Evolutionary conservation across 179 eudicot genomes (phyloP).

Genomic region (Kewa caespitosa): DNA sequence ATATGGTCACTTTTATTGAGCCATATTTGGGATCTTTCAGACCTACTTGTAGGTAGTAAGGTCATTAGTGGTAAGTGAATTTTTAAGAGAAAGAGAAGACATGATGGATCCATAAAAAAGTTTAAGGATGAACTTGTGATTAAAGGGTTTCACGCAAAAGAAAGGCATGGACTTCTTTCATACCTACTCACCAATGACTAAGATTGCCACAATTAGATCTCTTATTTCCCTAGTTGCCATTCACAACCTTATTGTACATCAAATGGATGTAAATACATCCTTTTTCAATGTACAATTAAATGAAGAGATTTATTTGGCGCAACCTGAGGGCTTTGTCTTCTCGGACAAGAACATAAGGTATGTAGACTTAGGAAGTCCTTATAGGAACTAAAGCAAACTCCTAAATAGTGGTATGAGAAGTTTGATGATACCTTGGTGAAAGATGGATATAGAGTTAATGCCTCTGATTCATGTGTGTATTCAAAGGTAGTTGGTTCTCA

Average conservation of each 20-base stretch:
- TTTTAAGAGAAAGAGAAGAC: conserved; percentile 2
- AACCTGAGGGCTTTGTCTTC: not conserved
- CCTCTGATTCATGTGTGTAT: not conserved
- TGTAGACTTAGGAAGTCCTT: not conserved
- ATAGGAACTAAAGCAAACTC: not conserved
- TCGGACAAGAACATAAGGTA: not conserved
- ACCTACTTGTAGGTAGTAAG: not conserved
- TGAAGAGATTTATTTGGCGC: not conserved
- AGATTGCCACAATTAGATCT: not conserved
- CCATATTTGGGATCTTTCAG: not conserved
- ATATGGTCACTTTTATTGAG: not conserved
- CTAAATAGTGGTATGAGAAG: conserved; percentile 1
- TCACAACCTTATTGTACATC: not conserved
- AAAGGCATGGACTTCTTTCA: conserved; percentile 9
- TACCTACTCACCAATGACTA: not conserved
- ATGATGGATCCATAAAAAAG: conserved; percentile 6
- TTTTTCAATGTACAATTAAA: not conserved
- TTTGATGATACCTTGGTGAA: not conserved
- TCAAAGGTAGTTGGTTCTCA: not conserved
- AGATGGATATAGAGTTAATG: not conserved
- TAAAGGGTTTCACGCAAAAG: not conserved
- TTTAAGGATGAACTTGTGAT: not conserved
- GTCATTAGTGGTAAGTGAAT: conserved; percentile 1
- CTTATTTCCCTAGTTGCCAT: conserved; percentile 1
- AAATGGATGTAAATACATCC: not conserved